Evolutionary conservation across 2,329 filamentous ascomycete genomes (phyloP).

Genomic region (Cladobotryum mycophilum): DNA sequence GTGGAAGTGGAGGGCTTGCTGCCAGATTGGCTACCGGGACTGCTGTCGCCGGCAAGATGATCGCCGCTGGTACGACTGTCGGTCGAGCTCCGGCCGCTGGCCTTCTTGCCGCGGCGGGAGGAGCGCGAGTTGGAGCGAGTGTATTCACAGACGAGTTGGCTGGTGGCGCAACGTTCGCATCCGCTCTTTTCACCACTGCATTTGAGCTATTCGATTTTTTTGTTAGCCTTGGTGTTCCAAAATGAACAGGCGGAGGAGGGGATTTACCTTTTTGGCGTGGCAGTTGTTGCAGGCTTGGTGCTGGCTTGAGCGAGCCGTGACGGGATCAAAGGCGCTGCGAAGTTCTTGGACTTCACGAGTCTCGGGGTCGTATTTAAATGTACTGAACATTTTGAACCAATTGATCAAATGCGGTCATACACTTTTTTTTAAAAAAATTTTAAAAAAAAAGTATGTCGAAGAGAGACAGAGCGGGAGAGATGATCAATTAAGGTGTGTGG

Average conservation of each 20-base stretch:
- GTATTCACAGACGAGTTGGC: constrained; percentile 29
- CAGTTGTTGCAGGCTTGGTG: constrained; percentile 35
- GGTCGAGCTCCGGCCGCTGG: constrained; percentile 16
- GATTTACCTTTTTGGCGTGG: constrained; percentile 33
- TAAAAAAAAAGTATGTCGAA: not conserved
- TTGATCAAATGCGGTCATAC: not conserved
- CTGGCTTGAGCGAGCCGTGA: constrained; percentile 31
- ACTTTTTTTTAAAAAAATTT: no score
- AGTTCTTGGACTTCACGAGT: constrained; percentile 32
- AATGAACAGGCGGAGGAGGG: not conserved
- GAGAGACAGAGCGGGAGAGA: not conserved
- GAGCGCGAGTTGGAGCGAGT: constrained; percentile 28
- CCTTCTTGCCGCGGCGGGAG: constrained; percentile 24
- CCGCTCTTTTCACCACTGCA: constrained; percentile 34
- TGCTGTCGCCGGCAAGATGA: constrained; percentile 2
- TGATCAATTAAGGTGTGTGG: not conserved
- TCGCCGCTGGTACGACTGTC: constrained; percentile 10
- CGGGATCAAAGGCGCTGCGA: constrained; percentile 30
- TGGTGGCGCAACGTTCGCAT: constrained; percentile 28
- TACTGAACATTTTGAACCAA: constrained; percentile 28
- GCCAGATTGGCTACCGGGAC: constrained; percentile 7
- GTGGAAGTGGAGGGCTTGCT: not conserved
- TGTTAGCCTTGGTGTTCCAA: constrained; percentile 7
- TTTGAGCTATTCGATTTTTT: constrained; percentile 22
- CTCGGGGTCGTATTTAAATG: constrained; percentile 34